Conservation (phyloP, 257 asterid species). For the Gynochthodes officinalis region DNA sequence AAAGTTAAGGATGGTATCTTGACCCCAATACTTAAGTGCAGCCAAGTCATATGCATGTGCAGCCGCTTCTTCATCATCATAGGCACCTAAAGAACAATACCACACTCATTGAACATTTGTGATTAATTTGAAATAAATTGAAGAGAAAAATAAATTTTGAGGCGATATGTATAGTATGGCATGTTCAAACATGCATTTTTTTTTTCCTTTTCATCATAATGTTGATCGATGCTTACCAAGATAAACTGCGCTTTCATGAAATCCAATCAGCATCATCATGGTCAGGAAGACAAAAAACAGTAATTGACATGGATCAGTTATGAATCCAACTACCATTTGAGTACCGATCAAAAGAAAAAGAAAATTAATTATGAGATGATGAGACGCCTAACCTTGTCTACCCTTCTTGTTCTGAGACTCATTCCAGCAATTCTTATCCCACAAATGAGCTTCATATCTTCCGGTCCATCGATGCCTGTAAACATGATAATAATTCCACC, state of each 20-base stretch:
- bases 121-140: background rate
- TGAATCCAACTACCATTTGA: background rate
- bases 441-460: constrained; percentile 84
- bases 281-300: constrained; percentile 11
- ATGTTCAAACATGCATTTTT: background rate
- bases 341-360: background rate
- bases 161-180: background rate
- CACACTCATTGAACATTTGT: background rate
- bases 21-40: constrained; percentile 88
- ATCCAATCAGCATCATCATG: constrained; percentile 15
- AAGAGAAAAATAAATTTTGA: background rate
- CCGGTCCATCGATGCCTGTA: constrained; percentile 89
- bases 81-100: constrained; percentile 49
- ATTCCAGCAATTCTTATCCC: constrained; percentile 96
- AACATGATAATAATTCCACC: background rate
- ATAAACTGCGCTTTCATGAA: constrained; percentile 53
- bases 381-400: constrained; percentile 61
- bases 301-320: background rate
- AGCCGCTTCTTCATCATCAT: constrained; percentile 82
- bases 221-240: constrained; percentile 41
- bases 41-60: constrained; percentile 91
- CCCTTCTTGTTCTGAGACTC: constrained; percentile 92
- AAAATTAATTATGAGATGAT: background rate
- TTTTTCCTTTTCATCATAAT: too few relatives aligned
- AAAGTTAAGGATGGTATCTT: constrained; percentile 71